phyloP scores from a whole-genome alignment of 73 alveolate species.

The Paramecium pentaurelia region DNA sequence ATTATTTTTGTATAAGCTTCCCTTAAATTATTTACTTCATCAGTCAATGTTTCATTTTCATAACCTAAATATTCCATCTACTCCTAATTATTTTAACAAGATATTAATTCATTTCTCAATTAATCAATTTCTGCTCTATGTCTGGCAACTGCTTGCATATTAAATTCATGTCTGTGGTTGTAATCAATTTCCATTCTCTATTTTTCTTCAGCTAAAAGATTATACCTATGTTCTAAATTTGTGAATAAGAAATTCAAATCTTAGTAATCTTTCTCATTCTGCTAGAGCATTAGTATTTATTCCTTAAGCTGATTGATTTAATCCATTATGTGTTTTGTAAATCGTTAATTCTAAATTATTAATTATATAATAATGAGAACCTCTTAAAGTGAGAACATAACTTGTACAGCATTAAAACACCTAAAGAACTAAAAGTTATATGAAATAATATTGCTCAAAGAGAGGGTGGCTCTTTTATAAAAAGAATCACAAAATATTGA shows the following conservation, averaged over 20 bases:
- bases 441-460: neutral
- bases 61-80: neutral
- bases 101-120: neutral
- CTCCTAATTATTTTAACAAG: no score
- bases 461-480: neutral
- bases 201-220: slow-evolving; percentile 43
- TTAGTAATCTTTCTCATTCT: slow-evolving; percentile 32
- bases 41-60: neutral
- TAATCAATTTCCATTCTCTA: slow-evolving; percentile 14
- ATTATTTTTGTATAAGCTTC: neutral
- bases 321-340: neutral
- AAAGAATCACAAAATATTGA: neutral
- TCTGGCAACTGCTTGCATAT: slow-evolving; percentile 12
- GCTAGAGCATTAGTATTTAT: neutral
- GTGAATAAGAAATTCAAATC: no score
- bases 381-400: neutral
- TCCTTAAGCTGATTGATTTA: neutral
- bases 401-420: neutral
- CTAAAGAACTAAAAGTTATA: neutral
- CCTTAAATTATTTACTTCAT: neutral
- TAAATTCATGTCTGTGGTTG: neutral
- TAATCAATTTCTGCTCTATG: slow-evolving; percentile 39
- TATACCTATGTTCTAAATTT: neutral
- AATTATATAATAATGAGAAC: neutral
- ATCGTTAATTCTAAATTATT: neutral